Conservation (phyloP, 805 yeast species). For the Kuraishia molischiana region DNA sequence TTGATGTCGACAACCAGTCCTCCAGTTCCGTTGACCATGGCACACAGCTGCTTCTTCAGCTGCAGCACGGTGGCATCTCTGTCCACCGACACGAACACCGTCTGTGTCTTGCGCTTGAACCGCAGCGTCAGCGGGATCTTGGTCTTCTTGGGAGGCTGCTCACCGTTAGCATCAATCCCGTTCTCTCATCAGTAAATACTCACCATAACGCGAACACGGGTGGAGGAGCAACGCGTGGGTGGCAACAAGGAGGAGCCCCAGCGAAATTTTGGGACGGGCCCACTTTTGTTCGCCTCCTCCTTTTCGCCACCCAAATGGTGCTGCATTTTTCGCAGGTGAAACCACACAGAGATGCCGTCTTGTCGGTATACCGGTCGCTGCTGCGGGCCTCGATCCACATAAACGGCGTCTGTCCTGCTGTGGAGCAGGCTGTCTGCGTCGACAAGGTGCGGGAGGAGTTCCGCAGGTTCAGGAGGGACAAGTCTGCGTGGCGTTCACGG, state of each 20-base stretch:
- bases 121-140: conserved; percentile 15
- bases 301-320: conserved; percentile 4
- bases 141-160: conserved; percentile 11
- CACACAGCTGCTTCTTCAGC: conserved; percentile 20
- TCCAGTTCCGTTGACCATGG: conserved; percentile 35
- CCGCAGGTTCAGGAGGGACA: neutral
- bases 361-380: conserved; percentile 3
- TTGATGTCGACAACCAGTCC: conserved; percentile 26
- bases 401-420: neutral
- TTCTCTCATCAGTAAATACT: too few relatives aligned
- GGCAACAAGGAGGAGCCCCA: too few relatives aligned
- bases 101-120: conserved; percentile 24
- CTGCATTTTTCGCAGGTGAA: conserved; percentile 6
- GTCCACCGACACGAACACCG: conserved; percentile 19
- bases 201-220: too few relatives aligned
- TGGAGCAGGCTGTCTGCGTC: conserved; percentile 3
- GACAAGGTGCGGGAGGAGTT: conserved; percentile 1
- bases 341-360: conserved; percentile 8
- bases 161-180: neutral
- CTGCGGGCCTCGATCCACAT: neutral
- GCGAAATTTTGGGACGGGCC: neutral
- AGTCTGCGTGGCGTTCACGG: neutral
- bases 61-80: conserved; percentile 13
- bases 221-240: neutral
- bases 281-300: too few relatives aligned